phyloP scores from a whole-genome alignment of 306 rosid species.

The Casuarina glauca region DNA sequence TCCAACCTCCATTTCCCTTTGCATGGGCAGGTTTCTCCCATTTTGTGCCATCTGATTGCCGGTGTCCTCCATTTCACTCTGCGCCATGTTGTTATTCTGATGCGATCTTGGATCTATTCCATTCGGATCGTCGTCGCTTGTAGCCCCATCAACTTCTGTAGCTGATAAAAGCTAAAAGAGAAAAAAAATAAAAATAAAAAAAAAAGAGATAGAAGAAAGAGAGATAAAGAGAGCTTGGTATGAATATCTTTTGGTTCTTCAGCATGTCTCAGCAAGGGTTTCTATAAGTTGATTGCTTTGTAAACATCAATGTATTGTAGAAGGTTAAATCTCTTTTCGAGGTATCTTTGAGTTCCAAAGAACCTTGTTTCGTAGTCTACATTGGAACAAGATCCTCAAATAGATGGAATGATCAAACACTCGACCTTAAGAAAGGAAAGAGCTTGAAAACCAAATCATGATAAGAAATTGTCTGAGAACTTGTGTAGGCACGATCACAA shows the following conservation, averaged over 20 bases:
- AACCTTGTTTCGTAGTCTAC: constrained; percentile 36
- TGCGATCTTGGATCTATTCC: background rate
- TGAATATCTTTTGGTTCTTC: background rate
- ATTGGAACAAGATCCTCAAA: constrained; percentile 1
- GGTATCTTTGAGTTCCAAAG: background rate
- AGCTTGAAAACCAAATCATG: constrained; percentile 24
- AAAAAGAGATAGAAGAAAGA: too few species aligned
- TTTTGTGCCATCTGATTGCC: background rate
- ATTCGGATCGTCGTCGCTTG: background rate
- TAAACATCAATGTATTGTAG: constrained; percentile 41
- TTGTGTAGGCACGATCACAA: too few species aligned
- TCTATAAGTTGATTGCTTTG: constrained; percentile 23
- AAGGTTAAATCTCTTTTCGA: constrained; percentile 12
- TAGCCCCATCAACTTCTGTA: background rate
- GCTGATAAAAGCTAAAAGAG: background rate
- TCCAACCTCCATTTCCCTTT: too few species aligned
- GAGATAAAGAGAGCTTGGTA: background rate
- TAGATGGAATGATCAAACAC: constrained; percentile 35
- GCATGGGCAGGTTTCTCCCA: background rate
- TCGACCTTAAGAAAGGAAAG: constrained; percentile 21
- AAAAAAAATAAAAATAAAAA: background rate
- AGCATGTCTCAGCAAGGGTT: background rate
- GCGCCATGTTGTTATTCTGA: background rate
- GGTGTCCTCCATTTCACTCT: background rate
- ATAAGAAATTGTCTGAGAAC: background rate